Base-by-base conservation (phyloP, 106 monocot species). In the Apostasia shenzhenica region DNA sequence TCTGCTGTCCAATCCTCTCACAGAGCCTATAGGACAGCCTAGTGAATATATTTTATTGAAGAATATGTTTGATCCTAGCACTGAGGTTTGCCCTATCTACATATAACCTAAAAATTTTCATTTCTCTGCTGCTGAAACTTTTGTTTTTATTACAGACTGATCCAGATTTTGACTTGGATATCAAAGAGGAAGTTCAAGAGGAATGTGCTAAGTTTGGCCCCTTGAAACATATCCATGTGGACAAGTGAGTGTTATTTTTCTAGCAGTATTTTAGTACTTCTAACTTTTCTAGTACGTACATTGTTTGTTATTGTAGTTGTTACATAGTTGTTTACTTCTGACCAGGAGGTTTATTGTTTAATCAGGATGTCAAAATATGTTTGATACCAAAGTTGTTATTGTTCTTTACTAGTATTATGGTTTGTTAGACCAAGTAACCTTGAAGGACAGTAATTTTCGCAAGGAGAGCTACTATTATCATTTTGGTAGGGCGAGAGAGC, bases 81-180 rank as follows among this genome's bases (percentile, higher is more conserved):
- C 68, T 2, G 75, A 76, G 69, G 75, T 76, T 54, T 48, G 69
- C 50, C 41, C 1, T 57, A 55, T 44, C 41, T 62, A 50, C 48
- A 50, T 56, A 14, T 57, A 74, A 37, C 8, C 58, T 48, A 57
- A 39, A 43, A 7, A 12, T 4, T 41, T 48, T 66, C 14, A 58
- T 40, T 14, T 74, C 2, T 37, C 1, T 46, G 37, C 9, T 47
- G 45, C 61, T 69, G 12, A 76, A 4, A 46, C 39, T 61, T 76
- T 26, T 61, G 14, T 42, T 11, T 50, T 48, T 54, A 26, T 57
- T 56, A 14, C 69, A 70, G 57, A 76, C 69, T 44, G 75, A 76
- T 68, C 75, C 75, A 41, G 75, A 76, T 69, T 76, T 76, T 76
- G 75, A 76, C 61, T 68, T 76, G 61, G 75, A 76, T 59, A 76